Evolutionary conservation across 83 land plant species (phyloP).

Genomic region (Picea abies): DNA sequence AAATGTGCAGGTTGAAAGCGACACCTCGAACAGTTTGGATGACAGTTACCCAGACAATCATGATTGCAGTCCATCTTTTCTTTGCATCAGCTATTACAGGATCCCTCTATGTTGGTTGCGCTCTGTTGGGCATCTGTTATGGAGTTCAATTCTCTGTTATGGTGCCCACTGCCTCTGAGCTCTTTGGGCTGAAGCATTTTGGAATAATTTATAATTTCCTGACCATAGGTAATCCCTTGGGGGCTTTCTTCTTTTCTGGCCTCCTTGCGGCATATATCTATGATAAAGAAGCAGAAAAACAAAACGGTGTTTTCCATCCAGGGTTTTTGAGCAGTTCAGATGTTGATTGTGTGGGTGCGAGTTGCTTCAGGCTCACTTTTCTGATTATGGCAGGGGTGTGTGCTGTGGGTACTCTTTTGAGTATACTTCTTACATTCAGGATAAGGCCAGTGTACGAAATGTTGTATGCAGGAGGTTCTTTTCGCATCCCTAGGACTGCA

Average conservation of each 20-base stretch:
- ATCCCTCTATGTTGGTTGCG: constrained; percentile 28
- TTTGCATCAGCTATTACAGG: constrained; percentile 38
- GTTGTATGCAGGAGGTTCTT: background rate
- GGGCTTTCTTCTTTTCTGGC: constrained; percentile 49
- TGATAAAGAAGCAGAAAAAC: constrained; percentile 3
- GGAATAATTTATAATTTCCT: constrained; percentile 49
- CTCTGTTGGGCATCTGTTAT: background rate
- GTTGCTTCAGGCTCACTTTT: constrained; percentile 32
- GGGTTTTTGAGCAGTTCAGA: no score
- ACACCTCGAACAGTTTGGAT: constrained; percentile 15
- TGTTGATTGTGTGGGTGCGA: constrained; percentile 6
- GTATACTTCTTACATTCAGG: no score
- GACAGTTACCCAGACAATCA: constrained; percentile 35
- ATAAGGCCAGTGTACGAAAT: constrained; percentile 15
- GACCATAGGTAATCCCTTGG: constrained; percentile 41
- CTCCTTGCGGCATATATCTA: constrained; percentile 45
- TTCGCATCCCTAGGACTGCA: background rate
- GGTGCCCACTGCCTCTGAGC: constrained; percentile 17
- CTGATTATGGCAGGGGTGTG: constrained; percentile 24
- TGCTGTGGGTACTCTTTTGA: no score
- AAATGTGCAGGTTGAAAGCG: no score
- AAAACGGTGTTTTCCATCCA: no score
- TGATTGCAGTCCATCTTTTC: constrained; percentile 29
- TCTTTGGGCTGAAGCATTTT: constrained; percentile 51
- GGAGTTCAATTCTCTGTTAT: no score